phyloP scores from a whole-genome alignment of 2,329 filamentous ascomycete species.

The Metarhizium sp. region DNA sequence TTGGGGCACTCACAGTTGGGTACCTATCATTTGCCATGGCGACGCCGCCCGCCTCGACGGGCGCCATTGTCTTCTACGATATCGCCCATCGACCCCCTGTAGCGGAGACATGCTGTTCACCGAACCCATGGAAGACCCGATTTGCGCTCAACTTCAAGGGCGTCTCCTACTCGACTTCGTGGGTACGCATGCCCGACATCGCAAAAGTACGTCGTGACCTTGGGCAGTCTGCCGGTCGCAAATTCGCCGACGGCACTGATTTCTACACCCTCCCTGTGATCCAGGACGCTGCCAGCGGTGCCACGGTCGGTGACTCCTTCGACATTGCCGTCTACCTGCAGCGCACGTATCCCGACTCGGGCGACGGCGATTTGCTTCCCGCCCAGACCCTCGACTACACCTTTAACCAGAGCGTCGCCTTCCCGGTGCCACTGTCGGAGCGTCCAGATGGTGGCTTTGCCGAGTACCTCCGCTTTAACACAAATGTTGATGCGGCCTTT shows the following conservation, averaged over 20 bases:
- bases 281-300: conserved; percentile 29
- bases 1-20: too few species aligned
- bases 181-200: conserved; percentile 45
- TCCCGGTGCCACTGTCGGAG: conserved; percentile 30
- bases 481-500: conserved; percentile 44
- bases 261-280: conserved; percentile 54
- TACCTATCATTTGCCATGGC: background rate
- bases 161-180: conserved; percentile 27
- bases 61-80: conserved; percentile 29
- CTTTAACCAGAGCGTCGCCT: conserved; percentile 11
- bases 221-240: conserved; percentile 38
- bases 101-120: conserved; percentile 12
- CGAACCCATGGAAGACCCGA: conserved; percentile 25
- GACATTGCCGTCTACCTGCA: conserved; percentile 56
- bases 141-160: conserved; percentile 33
- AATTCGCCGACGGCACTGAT: conserved; percentile 44
- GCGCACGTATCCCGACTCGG: conserved; percentile 31
- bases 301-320: conserved; percentile 50
- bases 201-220: conserved; percentile 35
- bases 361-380: conserved; percentile 38
- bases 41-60: background rate
- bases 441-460: conserved; percentile 15
- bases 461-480: conserved; percentile 34
- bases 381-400: conserved; percentile 29
- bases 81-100: conserved; percentile 26